These are phyloP conservation scores for Diplodia corticola DNA, from an alignment of 2,329 filamentous ascomycete species.

Conservation along the genomic window DNA sequence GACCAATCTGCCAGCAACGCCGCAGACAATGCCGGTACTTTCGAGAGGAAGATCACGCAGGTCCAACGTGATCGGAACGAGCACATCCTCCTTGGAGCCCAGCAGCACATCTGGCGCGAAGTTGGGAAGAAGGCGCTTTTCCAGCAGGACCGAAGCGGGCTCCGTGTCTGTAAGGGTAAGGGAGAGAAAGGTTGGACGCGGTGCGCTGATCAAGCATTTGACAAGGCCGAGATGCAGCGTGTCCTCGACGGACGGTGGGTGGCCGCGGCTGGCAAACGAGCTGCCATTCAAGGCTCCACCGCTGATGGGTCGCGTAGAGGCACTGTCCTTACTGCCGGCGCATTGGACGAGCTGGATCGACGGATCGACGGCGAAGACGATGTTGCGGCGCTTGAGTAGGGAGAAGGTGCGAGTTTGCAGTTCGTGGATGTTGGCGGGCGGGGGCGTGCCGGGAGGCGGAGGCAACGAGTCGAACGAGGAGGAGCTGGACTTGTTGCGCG, in stretches of 20 bases:
- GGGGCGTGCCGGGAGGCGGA: conserved; percentile 64
- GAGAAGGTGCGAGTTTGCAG: conserved; percentile 81
- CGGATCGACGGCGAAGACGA: conserved; percentile 70
- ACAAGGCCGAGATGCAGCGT: conserved; percentile 50
- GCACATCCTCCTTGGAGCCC: conserved; percentile 68
- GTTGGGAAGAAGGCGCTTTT: conserved; percentile 64
- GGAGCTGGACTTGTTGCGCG: conserved; percentile 47
- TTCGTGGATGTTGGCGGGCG: conserved; percentile 74
- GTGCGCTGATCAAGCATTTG: conserved; percentile 48
- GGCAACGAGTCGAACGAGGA: conserved; percentile 47
- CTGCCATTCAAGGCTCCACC: conserved; percentile 21
- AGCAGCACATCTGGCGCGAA: conserved; percentile 65
- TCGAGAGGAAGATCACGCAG: conserved; percentile 78
- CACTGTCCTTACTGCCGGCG: conserved; percentile 61
- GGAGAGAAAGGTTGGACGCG: conserved; percentile 68
- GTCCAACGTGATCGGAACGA: conserved; percentile 87
- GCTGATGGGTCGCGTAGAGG: conserved; percentile 24
- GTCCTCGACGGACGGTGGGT: conserved; percentile 41
- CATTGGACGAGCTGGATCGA: conserved; percentile 77
- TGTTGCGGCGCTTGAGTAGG: conserved; percentile 74
- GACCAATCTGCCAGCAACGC: conserved; percentile 80
- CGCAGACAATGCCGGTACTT: conserved; percentile 92
- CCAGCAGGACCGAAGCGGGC: conserved; percentile 70
- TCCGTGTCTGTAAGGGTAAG: conserved; percentile 73
- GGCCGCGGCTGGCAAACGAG: conserved; percentile 29